These are phyloP conservation scores for Hericium coralloides DNA, from an alignment of 768 basidiomycete genomes.

Conservation along the genomic window DNA sequence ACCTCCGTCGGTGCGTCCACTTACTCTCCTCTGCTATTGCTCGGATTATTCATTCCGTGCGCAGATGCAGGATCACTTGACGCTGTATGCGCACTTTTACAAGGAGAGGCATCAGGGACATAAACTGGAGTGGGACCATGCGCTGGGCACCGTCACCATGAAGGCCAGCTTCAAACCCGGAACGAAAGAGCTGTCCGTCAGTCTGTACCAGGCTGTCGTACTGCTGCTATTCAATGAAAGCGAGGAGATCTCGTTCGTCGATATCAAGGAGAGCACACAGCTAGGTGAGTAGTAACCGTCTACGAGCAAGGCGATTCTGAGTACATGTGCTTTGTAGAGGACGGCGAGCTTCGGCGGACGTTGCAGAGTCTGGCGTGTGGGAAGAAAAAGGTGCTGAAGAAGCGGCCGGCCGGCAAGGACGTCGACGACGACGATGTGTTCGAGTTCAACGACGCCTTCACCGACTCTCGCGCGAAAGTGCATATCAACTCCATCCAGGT, in stretches of 20 bases:
- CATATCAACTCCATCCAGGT: slow-evolving; percentile 96
- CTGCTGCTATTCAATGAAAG: slow-evolving; percentile 79
- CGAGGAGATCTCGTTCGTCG: slow-evolving; percentile 47
- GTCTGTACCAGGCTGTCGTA: slow-evolving; percentile 84
- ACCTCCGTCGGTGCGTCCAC: slow-evolving; percentile 37
- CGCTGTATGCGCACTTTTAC: slow-evolving; percentile 62
- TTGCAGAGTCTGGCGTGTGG: slow-evolving; percentile 91
- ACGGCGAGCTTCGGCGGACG: slow-evolving; percentile 67
- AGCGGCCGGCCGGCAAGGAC: slow-evolving; percentile 70
- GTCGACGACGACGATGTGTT: slow-evolving; percentile 73
- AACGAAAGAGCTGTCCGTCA: slow-evolving; percentile 82
- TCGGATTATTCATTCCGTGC: slow-evolving; percentile 2
- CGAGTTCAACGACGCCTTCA: slow-evolving; percentile 74
- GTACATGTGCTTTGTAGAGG: slow-evolving; percentile 34
- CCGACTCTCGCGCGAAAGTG: slow-evolving; percentile 66
- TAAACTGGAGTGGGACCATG: slow-evolving; percentile 78
- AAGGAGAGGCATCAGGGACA: slow-evolving; percentile 67
- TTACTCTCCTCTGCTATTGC: neutral
- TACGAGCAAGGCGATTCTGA: slow-evolving; percentile 3
- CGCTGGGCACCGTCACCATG: slow-evolving; percentile 75
- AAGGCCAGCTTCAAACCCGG: slow-evolving; percentile 58
- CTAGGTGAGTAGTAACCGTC: slow-evolving; percentile 47
- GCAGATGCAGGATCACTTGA: slow-evolving; percentile 70
- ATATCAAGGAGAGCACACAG: slow-evolving; percentile 57
- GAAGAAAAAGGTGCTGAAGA: slow-evolving; percentile 80